phyloP scores from a whole-genome alignment of 768 basidiomycete genomes.

The Tricholoma matsutake region DNA sequence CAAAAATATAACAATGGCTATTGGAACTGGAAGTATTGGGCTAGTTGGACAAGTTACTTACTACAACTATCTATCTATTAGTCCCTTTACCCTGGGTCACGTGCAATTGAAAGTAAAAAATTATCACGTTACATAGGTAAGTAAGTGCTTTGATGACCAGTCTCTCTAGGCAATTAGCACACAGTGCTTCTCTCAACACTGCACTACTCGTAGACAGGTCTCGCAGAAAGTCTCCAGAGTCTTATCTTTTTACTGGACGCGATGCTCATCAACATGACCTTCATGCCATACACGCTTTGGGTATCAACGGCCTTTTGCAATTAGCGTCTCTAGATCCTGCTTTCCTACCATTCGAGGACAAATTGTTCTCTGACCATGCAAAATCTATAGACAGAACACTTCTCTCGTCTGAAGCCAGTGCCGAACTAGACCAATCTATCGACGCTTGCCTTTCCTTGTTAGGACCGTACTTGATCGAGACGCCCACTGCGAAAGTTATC shows the following conservation, averaged over 20 bases:
- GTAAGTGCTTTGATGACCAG: slow-evolving; percentile 66
- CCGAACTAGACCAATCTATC: slow-evolving; percentile 60
- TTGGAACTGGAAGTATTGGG: too few species aligned
- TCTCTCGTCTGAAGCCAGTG: slow-evolving; percentile 57
- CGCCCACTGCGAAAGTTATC: slow-evolving; percentile 76
- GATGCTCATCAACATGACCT: slow-evolving; percentile 87
- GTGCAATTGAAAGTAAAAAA: too few species aligned
- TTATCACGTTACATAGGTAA: too few species aligned
- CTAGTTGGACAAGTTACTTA: too few species aligned
- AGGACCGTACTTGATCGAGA: slow-evolving; percentile 78
- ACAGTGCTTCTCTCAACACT: slow-evolving; percentile 76
- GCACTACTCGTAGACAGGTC: slow-evolving; percentile 63
- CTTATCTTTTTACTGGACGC: slow-evolving; percentile 84
- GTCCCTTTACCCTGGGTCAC: too few species aligned
- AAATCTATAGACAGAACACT: slow-evolving; percentile 78
- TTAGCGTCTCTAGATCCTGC: slow-evolving; percentile 58
- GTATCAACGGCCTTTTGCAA: slow-evolving; percentile 72
- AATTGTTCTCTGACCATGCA: slow-evolving; percentile 77
- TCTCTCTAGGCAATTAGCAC: slow-evolving; percentile 79
- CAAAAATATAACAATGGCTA: too few species aligned
- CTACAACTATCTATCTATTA: too few species aligned
- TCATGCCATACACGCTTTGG: slow-evolving; percentile 81
- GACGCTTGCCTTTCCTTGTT: slow-evolving; percentile 63
- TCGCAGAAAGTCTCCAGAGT: slow-evolving; percentile 62
- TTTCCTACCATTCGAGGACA: slow-evolving; percentile 60